Conservation (phyloP, 2,329 filamentous ascomycete species). For the Lithohypha guttulata region DNA sequence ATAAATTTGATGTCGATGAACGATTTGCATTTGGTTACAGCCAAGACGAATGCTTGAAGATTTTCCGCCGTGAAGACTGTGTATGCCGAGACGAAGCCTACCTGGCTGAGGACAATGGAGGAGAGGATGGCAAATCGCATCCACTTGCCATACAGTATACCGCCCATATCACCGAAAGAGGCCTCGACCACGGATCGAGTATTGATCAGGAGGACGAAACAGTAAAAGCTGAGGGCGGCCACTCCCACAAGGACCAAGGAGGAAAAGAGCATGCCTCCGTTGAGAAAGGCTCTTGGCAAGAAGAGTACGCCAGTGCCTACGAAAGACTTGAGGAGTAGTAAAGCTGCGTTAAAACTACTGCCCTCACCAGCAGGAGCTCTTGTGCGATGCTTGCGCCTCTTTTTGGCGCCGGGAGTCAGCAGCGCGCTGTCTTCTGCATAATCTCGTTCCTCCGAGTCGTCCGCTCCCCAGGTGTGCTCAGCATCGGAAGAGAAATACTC, state of each 20-base stretch:
- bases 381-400: constrained; percentile 64
- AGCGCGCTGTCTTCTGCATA: constrained; percentile 82
- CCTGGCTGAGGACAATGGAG: constrained; percentile 89
- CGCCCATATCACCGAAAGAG: constrained; percentile 97
- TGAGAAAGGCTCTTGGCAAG: constrained; percentile 82
- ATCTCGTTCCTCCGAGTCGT: constrained; percentile 52
- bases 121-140: constrained; percentile 78
- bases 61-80: constrained; percentile 97
- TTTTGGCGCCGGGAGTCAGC: constrained; percentile 55
- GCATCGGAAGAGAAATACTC: constrained; percentile 79
- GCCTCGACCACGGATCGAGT: constrained; percentile 76
- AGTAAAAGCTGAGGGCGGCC: constrained; percentile 85
- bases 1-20: constrained; percentile 79
- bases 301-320: constrained; percentile 94
- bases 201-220: constrained; percentile 85
- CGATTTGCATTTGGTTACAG: constrained; percentile 77
- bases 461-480: constrained; percentile 44
- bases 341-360: constrained; percentile 63
- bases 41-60: constrained; percentile 83
- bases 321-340: constrained; percentile 91
- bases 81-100: constrained; percentile 90
- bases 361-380: constrained; percentile 66
- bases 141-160: constrained; percentile 78
- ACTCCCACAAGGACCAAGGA: constrained; percentile 81
- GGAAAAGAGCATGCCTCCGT: constrained; percentile 95